Conservation (phyloP, 192 early-diverging fungal species). For the Phlyctochytrium bullatum region DNA sequence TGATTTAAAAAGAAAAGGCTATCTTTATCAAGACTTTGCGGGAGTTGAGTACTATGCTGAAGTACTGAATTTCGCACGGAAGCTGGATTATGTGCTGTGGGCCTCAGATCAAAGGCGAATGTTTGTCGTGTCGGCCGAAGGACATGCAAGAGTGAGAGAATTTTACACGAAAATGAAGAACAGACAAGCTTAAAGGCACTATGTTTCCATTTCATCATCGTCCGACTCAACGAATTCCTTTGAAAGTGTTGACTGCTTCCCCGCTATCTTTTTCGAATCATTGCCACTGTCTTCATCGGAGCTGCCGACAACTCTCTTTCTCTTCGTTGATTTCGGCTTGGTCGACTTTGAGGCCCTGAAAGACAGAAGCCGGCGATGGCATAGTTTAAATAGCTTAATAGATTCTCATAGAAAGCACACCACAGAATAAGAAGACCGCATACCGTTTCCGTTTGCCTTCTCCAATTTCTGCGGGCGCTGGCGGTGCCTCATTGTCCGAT, state of each 20-base stretch:
- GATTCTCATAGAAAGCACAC: too few species aligned
- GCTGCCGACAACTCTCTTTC: neutral
- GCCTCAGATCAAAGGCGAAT: constrained; percentile 63
- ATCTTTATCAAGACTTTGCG: constrained; percentile 76
- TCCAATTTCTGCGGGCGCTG: too few species aligned
- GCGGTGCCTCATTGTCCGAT: too few species aligned
- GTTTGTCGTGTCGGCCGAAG: constrained; percentile 72
- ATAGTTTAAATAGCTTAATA: too few species aligned
- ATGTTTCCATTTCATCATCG: neutral
- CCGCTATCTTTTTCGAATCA: constrained; percentile 11
- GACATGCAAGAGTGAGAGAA: constrained; percentile 63
- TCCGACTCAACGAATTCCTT: constrained; percentile 2
- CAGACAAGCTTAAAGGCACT: neutral
- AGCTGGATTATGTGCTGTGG: constrained; percentile 78
- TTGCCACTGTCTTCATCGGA: constrained; percentile 8
- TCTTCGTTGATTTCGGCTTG: neutral
- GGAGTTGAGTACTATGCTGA: constrained; percentile 70
- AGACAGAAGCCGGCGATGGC: too few species aligned
- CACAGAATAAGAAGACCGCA: too few species aligned
- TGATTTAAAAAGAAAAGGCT: constrained; percentile 29
- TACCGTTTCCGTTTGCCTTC: too few species aligned
- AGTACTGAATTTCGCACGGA: constrained; percentile 71
- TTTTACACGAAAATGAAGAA: constrained; percentile 13
- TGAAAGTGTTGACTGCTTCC: neutral
- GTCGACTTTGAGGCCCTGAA: too few species aligned